Base-by-base conservation (phyloP, 345 rosid species). In the Salix purpurea region DNA sequence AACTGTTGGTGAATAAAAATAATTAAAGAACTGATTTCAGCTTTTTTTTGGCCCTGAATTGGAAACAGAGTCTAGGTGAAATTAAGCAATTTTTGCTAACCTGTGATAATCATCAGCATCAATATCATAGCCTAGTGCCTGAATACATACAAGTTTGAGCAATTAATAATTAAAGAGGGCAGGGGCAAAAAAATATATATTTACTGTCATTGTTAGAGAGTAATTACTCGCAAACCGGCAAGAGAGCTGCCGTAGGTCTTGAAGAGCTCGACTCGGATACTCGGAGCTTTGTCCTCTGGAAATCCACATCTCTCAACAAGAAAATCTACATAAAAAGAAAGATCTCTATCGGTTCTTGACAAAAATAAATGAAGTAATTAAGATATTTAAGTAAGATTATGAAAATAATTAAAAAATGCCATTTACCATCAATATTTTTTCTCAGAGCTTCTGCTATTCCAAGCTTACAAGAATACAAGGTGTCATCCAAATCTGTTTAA, bases 161-260 rank as follows among this genome's bases (percentile, higher is more conserved):
- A 66, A 46, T 32, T 69, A 18, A 7, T 70, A 32, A 68, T 15
- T 0, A 30, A 21, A 24, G n/a, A 36, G 56, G 39, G 18, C 7
- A 65, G 26, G 58, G 6, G 10, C 36, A 74, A 23, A 6, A 64
- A 1, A 12, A 2, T 18, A 2, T 0, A 1, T 23, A 3, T 2
- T 14, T 11, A 3, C 4, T 16, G 0, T 32, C 9, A 39, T 64
- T 7, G 12, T 32, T 37, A 12, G 21, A 5, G 7, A 40, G 54
- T 6, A 69, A 64, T 79, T 90, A 94, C 98, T 66, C 97, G 87
- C 60, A 95, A 82, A 75, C 99, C 99, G 77, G 97, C 97, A 2
- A 95, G 98, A 60, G 99, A 88, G 85, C 99, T 93, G 79, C 97
- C 96, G 78, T 95, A 89, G 54, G 89, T 86, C 81, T 86, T 91